Evolutionary conservation across 352 stramenopile genomes (phyloP), one percentile per base, ranked within the genome.

Genomic region (Pythium dissimile): DNA sequence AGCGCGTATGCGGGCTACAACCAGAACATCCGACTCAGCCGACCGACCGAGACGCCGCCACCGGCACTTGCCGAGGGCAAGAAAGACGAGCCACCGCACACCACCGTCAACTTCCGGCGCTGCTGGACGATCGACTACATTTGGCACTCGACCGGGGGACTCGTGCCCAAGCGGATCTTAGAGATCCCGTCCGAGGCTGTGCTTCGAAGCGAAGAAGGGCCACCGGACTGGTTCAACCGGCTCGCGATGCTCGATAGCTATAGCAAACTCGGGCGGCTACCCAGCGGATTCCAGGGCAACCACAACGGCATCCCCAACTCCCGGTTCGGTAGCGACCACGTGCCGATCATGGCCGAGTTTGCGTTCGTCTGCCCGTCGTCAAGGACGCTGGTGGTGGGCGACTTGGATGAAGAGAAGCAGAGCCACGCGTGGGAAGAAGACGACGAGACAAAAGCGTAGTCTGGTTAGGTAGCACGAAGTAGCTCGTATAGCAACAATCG

Each of bases 81-180:
- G 52, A 84, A 82, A 34, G 69, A 80, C 20, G 85, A 95, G 45
- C 85, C 85, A 12, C 80, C 77, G 12, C 85, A 95, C 62, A 95
- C 85, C 11, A 95, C 85, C 0, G 85, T 93, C 37, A 95, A 95
- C 57, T 95, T 76, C 43, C 80, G 84, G 26, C 77, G 85, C 18
- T 95, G 85, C 72, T 93, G 84, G 84, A 90, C 85, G 38, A 92
- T 95, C 66, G 85, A 95, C 64, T 95, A 93, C 65, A 91, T 95
- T 35, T 95, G 85, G 85, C 91, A 92, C 72, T 89, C 84, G 39
- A 72, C 72, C 10, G 83, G 67, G 45, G 79, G 61, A 42, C 63
- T 95, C 43, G 67, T 86, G 35, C 83, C 83, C 20, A 71, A 57
- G 4, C 67, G 73, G 43, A 62, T 95, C 15, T 67, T 95, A 13